Percentiles rank a stretch among this genome's conserved stretches.
phyloP scores from a whole-genome alignment of 2,329 filamentous ascomycete genomes.

The Phaeophleospora eucalypticola region DNA sequence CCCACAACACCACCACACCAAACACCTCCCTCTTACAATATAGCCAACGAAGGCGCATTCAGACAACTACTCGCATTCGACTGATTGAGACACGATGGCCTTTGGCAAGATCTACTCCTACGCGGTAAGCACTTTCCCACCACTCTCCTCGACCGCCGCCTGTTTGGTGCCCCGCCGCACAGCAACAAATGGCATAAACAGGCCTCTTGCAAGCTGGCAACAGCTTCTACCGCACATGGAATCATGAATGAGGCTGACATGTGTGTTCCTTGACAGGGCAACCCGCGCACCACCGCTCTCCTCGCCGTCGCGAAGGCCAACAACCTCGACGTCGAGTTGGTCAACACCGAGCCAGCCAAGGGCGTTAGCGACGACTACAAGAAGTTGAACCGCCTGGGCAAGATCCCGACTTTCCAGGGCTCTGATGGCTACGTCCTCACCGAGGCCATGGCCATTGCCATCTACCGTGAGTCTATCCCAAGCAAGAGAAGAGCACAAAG shows the following conservation, averaged over 20 bases:
- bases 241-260: not conserved
- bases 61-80: conserved; percentile 9
- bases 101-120: conserved; percentile 97
- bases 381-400: conserved; percentile 81
- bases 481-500: not conserved
- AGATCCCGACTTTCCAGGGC: conserved; percentile 89
- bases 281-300: conserved; percentile 84
- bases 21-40: conserved; percentile 5
- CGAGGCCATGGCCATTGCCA: conserved; percentile 90
- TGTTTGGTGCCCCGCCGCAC: conserved; percentile 11
- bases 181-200: conserved; percentile 7
- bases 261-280: conserved; percentile 55
- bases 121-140: conserved; percentile 67
- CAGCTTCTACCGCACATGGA: not conserved
- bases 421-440: conserved; percentile 84
- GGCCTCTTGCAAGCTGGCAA: not conserved
- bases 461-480: conserved; percentile 75
- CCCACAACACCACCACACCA: conserved; percentile 5
- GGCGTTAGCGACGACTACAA: conserved; percentile 70
- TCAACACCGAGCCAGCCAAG: conserved; percentile 64
- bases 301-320: conserved; percentile 96
- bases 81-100: conserved; percentile 30
- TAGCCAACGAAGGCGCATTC: conserved; percentile 33
- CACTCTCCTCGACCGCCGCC: conserved; percentile 4
- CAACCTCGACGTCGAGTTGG: conserved; percentile 83